Percentiles rank a stretch among this genome's conserved stretches.
Conservation (phyloP, 2,329 filamentous ascomycete genomes). For the Aspergillus sp. region DNA sequence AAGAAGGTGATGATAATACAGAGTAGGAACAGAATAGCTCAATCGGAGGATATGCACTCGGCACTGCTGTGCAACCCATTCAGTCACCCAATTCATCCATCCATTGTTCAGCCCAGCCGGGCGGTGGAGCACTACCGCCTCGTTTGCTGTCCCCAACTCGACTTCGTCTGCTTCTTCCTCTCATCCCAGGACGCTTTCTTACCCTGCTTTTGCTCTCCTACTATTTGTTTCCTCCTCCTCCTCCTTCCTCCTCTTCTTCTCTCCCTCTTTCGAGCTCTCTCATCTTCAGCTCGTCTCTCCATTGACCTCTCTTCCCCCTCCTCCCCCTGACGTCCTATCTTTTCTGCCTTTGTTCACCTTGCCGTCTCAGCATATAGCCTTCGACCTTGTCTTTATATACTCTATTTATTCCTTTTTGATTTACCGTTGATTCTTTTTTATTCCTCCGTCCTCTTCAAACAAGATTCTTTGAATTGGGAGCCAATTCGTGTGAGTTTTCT, state of each 20-base stretch:
- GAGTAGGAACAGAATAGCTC: too few species aligned
- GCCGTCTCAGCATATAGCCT: conserved; percentile 1
- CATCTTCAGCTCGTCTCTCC: conserved; percentile 9
- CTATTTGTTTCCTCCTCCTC: conserved; percentile 7
- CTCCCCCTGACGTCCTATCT: too few species aligned
- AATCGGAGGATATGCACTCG: too few species aligned
- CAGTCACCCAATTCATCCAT: too few species aligned
- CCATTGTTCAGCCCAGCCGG: not conserved
- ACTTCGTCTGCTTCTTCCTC: conserved; percentile 4
- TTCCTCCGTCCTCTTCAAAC: not conserved
- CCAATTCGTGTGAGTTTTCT: too few species aligned
- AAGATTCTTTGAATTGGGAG: too few species aligned
- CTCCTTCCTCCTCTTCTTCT: conserved; percentile 3
- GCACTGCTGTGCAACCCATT: too few species aligned
- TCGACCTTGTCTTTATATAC: not conserved
- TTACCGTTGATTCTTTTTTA: not conserved
- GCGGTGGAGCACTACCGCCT: not conserved
- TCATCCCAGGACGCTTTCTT: conserved; percentile 1
- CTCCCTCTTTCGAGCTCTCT: conserved; percentile 6
- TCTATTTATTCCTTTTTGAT: too few species aligned
- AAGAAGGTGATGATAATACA: too few species aligned
- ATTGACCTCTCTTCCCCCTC: conserved; percentile 11
- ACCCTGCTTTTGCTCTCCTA: conserved; percentile 2
- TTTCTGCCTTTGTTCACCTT: conserved; percentile 11
- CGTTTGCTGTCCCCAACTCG: conserved; percentile 17